Conservation (phyloP, 208 protist genomes). For the Herpetomonas samuelpessoai region DNA sequence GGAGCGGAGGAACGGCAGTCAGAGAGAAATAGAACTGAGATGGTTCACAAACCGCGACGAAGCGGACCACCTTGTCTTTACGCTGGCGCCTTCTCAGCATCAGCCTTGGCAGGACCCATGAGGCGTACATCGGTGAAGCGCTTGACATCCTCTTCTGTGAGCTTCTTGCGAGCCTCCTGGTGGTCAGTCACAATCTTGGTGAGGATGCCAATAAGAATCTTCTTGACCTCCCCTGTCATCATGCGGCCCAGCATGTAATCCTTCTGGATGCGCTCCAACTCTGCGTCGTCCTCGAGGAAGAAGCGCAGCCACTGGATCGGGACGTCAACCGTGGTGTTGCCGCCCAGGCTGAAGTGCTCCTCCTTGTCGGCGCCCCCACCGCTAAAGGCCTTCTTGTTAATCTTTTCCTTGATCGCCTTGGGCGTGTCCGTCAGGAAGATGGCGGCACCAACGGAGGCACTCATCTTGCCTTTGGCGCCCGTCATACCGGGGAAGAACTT, state of each 20-base stretch:
- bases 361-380: slow-evolving; percentile 96
- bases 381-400: slow-evolving; percentile 98
- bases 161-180: slow-evolving; percentile 83
- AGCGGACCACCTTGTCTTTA: not conserved
- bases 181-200: slow-evolving; percentile 82
- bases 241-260: slow-evolving; percentile 96
- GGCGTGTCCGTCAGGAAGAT: slow-evolving; percentile 98
- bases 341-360: slow-evolving; percentile 96
- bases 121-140: slow-evolving; percentile 57
- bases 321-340: slow-evolving; percentile 94
- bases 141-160: slow-evolving; percentile 90
- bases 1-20: too few relatives aligned
- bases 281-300: slow-evolving; percentile 97
- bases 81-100: slow-evolving; percentile 1
- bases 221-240: slow-evolving; percentile 97
- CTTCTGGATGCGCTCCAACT: slow-evolving; percentile 75
- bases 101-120: slow-evolving; percentile 67
- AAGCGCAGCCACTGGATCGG: slow-evolving; percentile 97
- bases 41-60: not conserved
- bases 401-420: slow-evolving; percentile 94
- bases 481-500: slow-evolving; percentile 99
- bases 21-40: too few relatives aligned
- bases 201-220: slow-evolving; percentile 92
- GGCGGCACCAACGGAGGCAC: slow-evolving; percentile 85
- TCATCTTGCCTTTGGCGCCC: slow-evolving; percentile 98